phyloP scores from a whole-genome alignment of 1,139 yeast genomes.

The Spencermartinsiella ligniputridi region DNA sequence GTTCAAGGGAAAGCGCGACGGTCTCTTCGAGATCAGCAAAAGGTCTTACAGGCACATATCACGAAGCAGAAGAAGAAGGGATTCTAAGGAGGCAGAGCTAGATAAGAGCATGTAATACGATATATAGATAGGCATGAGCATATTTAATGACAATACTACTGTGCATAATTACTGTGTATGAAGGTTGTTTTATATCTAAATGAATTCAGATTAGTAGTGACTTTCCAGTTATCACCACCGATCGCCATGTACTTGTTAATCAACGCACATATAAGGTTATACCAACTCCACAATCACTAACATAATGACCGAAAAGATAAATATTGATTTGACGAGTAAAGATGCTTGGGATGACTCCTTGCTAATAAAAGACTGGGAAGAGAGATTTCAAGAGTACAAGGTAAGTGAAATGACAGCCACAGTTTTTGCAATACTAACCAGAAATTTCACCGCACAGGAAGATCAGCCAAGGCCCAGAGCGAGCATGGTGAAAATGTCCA shows the following conservation, averaged over 20 bases:
- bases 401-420: no score
- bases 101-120: no score
- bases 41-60: conserved; percentile 77
- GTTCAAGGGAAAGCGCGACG: conserved; percentile 92
- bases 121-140: no score
- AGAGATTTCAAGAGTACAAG: conserved; percentile 25
- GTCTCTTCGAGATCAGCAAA: conserved; percentile 87
- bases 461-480: not conserved
- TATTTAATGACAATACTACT: no score
- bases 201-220: no score
- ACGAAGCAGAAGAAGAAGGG: conserved; percentile 88
- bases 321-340: conserved; percentile 5
- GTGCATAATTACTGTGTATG: no score
- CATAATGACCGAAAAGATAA: not conserved
- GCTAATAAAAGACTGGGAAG: conserved; percentile 25
- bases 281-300: not conserved
- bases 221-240: no score
- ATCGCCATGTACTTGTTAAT: no score
- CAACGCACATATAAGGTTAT: no score
- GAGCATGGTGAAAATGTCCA: not conserved
- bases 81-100: no score
- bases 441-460: conserved; percentile 20
- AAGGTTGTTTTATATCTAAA: no score
- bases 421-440: no score
- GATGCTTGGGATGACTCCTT: conserved; percentile 30